These are phyloP conservation scores for Ogataea trehalophila DNA, from an alignment of 805 yeast species.

Conservation along the genomic window DNA sequence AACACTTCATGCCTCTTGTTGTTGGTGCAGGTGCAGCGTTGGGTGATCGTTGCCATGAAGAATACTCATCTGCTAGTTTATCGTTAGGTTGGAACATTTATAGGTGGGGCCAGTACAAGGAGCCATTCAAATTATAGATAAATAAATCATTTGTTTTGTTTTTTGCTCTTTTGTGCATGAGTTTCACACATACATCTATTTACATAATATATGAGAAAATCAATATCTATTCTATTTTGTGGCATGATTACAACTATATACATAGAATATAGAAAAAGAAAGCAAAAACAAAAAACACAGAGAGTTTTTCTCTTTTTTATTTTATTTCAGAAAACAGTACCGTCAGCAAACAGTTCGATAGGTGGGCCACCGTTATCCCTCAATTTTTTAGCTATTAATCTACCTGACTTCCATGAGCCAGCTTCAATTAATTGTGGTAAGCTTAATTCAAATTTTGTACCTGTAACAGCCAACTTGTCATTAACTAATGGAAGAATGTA, in stretches of 20 bases:
- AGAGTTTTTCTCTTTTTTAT: no score
- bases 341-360: conserved; percentile 56
- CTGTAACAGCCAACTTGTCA: conserved; percentile 33
- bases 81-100: conserved; percentile 72
- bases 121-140: no score
- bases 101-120: conserved; percentile 30
- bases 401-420: conserved; percentile 64
- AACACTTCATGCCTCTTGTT: conserved; percentile 65
- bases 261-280: no score
- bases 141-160: no score
- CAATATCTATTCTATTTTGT: no score
- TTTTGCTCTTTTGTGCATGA: no score
- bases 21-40: conserved; percentile 56
- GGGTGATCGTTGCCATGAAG: conserved; percentile 37
- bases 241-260: no score
- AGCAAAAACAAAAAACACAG: no score
- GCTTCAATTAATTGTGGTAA: conserved; percentile 63
- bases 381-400: conserved; percentile 49
- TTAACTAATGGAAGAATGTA: conserved; percentile 48
- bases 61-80: conserved; percentile 39
- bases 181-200: no score
- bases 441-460: conserved; percentile 30
- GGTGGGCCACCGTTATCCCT: conserved; percentile 58
- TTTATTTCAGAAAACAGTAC: conserved; percentile 58
- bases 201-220: no score